Conservation (phyloP, 768 basidiomycete genomes). For the Phlegmacium glaucopus region DNA sequence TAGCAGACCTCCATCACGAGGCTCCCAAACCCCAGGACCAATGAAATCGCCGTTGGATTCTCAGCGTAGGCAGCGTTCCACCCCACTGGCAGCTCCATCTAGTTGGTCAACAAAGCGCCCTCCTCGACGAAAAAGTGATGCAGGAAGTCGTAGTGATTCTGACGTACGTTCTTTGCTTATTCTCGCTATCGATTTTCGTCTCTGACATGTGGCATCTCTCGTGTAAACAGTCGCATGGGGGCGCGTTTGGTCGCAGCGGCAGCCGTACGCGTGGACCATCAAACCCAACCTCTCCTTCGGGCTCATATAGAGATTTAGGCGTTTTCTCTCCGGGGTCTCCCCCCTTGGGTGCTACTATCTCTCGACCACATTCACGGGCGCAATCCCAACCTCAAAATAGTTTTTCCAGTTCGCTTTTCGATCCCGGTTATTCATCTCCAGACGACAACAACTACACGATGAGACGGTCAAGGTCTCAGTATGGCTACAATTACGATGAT, state of each 20-base stretch:
- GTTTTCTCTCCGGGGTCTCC: conserved; percentile 19
- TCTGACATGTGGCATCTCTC: background rate
- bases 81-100: conserved; percentile 64
- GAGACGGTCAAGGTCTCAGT: conserved; percentile 15
- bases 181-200: conserved; percentile 7
- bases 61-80: conserved; percentile 65
- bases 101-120: conserved; percentile 72
- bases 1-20: conserved; percentile 53
- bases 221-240: conserved; percentile 18
- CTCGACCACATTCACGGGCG: conserved; percentile 66
- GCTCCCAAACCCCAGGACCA: conserved; percentile 48
- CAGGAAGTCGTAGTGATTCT: conserved; percentile 71
- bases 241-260: conserved; percentile 40
- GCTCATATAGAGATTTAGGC: conserved; percentile 18
- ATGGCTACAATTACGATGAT: conserved; percentile 32
- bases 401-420: conserved; percentile 22
- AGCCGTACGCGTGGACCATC: conserved; percentile 67
- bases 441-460: conserved; percentile 35
- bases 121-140: conserved; percentile 71
- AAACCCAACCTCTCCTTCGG: conserved; percentile 60
- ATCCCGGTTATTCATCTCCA: conserved; percentile 40
- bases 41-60: conserved; percentile 64
- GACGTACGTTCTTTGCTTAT: conserved; percentile 48
- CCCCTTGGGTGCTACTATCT: conserved; percentile 26
- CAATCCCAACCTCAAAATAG: conserved; percentile 44